Conservation (phyloP, 805 yeast species). For the Cyberlindnera veronae region DNA sequence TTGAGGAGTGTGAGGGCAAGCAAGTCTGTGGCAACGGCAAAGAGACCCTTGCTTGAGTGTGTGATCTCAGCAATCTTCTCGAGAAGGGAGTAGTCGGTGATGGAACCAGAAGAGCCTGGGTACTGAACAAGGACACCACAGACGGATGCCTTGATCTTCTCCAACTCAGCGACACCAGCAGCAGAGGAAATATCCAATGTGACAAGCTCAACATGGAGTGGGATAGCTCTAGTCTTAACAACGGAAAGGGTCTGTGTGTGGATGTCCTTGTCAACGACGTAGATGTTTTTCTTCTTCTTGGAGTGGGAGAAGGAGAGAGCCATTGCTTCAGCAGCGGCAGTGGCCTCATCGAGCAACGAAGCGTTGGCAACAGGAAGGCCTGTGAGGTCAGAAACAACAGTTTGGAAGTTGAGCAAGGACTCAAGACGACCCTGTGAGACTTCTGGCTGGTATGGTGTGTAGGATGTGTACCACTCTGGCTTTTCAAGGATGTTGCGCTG, state of each 20-base stretch:
- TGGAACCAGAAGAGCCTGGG: constrained; percentile 82
- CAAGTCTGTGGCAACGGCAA: constrained; percentile 88
- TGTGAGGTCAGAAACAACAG: constrained; percentile 85
- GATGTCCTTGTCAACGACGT: constrained; percentile 68
- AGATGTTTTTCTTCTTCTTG: constrained; percentile 64
- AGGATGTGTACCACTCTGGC: constrained; percentile 98
- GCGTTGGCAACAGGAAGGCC: constrained; percentile 96
- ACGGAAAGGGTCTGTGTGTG: constrained; percentile 88
- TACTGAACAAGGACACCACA: constrained; percentile 89
- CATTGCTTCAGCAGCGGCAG: constrained; percentile 98
- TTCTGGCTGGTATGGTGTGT: constrained; percentile 98
- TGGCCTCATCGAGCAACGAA: constrained; percentile 91
- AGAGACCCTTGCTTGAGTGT: constrained; percentile 69
- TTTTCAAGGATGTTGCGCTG: constrained; percentile 88
- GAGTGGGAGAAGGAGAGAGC: constrained; percentile 66
- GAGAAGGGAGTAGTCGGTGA: constrained; percentile 47
- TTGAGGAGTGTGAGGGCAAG: constrained; percentile 81
- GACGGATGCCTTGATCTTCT: constrained; percentile 35
- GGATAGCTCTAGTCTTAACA: constrained; percentile 71
- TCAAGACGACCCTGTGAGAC: constrained; percentile 96
- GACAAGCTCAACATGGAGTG: constrained; percentile 63
- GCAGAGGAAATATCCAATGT: constrained; percentile 51
- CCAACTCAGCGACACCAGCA: constrained; percentile 35
- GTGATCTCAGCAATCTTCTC: constrained; percentile 55
- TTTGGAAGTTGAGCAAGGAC: constrained; percentile 85